phyloP scores from a whole-genome alignment of 2,329 filamentous ascomycete genomes.

The Amauroascus verrucosus region DNA sequence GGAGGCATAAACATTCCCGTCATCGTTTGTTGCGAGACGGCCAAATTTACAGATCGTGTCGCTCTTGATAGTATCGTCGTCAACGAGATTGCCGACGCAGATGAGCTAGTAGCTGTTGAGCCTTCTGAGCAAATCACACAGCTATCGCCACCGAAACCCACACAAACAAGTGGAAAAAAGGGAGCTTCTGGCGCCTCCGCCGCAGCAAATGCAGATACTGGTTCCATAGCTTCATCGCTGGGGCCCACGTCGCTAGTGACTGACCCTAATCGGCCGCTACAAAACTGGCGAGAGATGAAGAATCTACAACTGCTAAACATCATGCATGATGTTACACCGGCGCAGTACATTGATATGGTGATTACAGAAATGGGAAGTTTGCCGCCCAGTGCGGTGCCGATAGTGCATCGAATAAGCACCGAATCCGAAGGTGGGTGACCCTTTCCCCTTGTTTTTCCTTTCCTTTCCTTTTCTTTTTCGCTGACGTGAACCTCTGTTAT shows the following conservation, averaged over 20 bases:
- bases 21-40: constrained; percentile 81
- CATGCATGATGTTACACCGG: constrained; percentile 85
- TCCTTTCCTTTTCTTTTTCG: background rate
- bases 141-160: constrained; percentile 11
- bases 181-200: constrained; percentile 19
- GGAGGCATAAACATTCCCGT: constrained; percentile 60
- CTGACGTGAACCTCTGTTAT: background rate
- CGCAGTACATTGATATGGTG: constrained; percentile 76
- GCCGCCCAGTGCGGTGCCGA: constrained; percentile 74
- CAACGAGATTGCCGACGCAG: constrained; percentile 78
- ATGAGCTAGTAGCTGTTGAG: constrained; percentile 45
- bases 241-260: constrained; percentile 1
- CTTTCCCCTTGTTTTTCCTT: background rate
- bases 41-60: constrained; percentile 88
- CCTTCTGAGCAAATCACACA: constrained; percentile 13
- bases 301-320: constrained; percentile 59
- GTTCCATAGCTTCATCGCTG: constrained; percentile 9
- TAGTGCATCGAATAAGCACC: constrained; percentile 52
- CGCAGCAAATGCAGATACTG: constrained; percentile 16
- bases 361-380: constrained; percentile 84
- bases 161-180: constrained; percentile 26
- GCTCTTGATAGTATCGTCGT: constrained; percentile 85
- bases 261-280: constrained; percentile 32
- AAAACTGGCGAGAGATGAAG: constrained; percentile 48
- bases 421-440: constrained; percentile 20